Conservation (phyloP, 257 asterid genomes). For the Osmanthus fragrans region DNA sequence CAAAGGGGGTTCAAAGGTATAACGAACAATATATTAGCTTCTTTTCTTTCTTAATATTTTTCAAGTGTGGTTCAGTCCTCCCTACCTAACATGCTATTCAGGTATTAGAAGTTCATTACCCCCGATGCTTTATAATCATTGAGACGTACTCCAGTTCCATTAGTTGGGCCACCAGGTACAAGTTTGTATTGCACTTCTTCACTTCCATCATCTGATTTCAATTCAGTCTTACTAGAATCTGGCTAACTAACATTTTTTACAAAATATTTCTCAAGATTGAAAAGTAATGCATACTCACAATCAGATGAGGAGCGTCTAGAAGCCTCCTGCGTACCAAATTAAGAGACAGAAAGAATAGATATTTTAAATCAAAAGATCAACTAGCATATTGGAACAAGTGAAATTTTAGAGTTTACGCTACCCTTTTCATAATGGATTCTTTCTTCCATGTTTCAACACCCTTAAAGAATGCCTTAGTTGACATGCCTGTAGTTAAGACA, state of each 20-base stretch:
- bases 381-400: slow-evolving; percentile 1
- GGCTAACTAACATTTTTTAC: background rate
- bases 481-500: slow-evolving; percentile 38
- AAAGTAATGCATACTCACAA: slow-evolving; percentile 35
- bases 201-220: slow-evolving; percentile 27
- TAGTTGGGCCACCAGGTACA: slow-evolving; percentile 41
- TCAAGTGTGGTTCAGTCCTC: background rate
- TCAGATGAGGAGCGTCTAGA: slow-evolving; percentile 38
- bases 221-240: slow-evolving; percentile 8
- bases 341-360: slow-evolving; percentile 10
- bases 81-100: background rate
- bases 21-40: background rate
- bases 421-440: slow-evolving; percentile 53
- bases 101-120: slow-evolving; percentile 31
- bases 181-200: slow-evolving; percentile 48
- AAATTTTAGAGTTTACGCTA: slow-evolving; percentile 12
- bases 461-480: slow-evolving; percentile 58
- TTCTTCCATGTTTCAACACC: slow-evolving; percentile 62
- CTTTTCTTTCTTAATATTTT: background rate
- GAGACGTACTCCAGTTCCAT: slow-evolving; percentile 28
- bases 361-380: background rate
- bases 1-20: too few species aligned
- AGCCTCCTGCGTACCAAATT: slow-evolving; percentile 39
- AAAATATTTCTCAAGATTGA: background rate
- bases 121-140: slow-evolving; percentile 28